Base-by-base conservation (phyloP, 2,329 filamentous ascomycete genomes). In the Aspergillus brunneoviolaceus region DNA sequence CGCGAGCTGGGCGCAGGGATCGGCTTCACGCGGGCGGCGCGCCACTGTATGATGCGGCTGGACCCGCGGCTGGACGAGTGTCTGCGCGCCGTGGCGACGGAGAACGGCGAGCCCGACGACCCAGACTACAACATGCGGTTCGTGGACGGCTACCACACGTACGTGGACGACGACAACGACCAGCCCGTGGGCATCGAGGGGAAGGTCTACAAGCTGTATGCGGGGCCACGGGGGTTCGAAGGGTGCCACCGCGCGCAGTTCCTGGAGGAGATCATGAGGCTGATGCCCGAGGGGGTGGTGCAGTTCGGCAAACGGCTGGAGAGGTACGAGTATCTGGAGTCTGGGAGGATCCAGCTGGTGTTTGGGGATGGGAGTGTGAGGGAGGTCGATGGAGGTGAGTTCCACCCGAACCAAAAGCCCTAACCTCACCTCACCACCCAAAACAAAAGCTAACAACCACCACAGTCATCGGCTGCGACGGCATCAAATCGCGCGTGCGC, bases 401-500 rank as follows among this genome's bases (percentile, higher is more conserved):
- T 7, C 9, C n/a, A 10, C 23, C 23, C 23, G 1, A 4, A 4
- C 23, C 23, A 23, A 16, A 16, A 35, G 14, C 12, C 33, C 11
- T 16, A 35, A 35, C 33, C 10, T 16, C 10, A 35, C 33, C 33
- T 14, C 10, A 23, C 33, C 27, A 27, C 33, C 33, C 39, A 42
- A 6, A 2, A 14, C 16, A 9, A 45, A 9, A 3, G 2, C 39
- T 19, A 16, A 45, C 16, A 19, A n/a, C 27, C 19, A 7, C 16
- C 55, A 33, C 11, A 69, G 65, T 63, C n/a, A 67, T 89, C 58
- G 86, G 84, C 5, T 87, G 85, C 68, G 87, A 89, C 71, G 87
- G 87, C 0, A 86, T 89, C 67, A 85, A 85, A 68, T 86, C 84
- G 0, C 75, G 77, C 3, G 78, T 83, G 2, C 77, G 87, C 7